Base-by-base conservation (phyloP, 495 filamentous ascomycete genomes). In the Massariosphaeria phaeospora region DNA sequence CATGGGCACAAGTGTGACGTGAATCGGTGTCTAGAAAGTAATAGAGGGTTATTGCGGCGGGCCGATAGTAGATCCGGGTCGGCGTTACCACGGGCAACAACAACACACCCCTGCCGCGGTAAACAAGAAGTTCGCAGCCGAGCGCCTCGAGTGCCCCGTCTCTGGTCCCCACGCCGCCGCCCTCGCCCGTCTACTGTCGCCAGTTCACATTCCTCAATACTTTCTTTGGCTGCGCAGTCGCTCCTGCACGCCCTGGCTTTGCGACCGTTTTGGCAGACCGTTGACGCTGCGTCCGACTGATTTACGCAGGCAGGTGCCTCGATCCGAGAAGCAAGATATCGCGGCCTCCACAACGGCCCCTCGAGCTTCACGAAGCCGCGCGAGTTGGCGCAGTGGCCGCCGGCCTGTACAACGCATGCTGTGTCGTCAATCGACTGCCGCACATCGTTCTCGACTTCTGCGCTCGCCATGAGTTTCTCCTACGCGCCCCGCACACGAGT, bases 401-500 rank as follows among this genome's bases (percentile, higher is more conserved):
- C 11, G 13, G 18, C 17, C 49, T 41, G 59, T 63, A 42, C 59
- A 39, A 58, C 59, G 55, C 38, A 63, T 63, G 59, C 50, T 45
- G 27, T 55, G 52, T 20, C 41, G 29, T 25, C 29, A 45, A 15
- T 15, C 44, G 1, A 27, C 38, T 10, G 24, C n/a, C 36, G 15
- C 12, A 27, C 33, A 27, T 23, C 30, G 38, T 12, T 21, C 17
- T 40, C 38, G 2, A 40, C 20, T 9, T 40, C 13, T 23, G 44
- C 54, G 49, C 30, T 48, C 55, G 57, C 52, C 34, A 63, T 63
- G 61, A 63, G 41, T 41, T 59, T 56, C 51, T 31, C 47, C 5
- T 55, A 63, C 42, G 21, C 61, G 25, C 63, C 63, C 30, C 63
- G 63, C 26, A 62, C 59, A 8, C 38, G 54, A 42, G 41, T 82